Conservation (phyloP, 2,329 filamentous ascomycete genomes). For the Coniochaeta sp. region DNA sequence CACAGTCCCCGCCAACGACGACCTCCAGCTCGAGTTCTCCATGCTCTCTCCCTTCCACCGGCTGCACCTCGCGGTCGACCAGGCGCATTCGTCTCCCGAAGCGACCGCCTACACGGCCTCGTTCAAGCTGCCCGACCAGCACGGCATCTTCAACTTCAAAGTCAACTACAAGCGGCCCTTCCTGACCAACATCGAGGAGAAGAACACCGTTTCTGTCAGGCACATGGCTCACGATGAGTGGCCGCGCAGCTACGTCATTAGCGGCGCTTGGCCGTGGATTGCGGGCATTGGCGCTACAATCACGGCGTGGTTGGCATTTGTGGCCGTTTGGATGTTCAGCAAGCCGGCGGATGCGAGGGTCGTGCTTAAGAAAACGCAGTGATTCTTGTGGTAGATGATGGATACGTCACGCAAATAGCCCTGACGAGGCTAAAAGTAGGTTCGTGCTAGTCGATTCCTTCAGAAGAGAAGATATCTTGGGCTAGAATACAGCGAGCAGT, state of each 20-base stretch:
- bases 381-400: constrained; percentile 6
- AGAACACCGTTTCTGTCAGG: constrained; percentile 86
- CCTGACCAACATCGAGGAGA: constrained; percentile 83
- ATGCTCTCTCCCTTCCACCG: constrained; percentile 99
- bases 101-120: constrained; percentile 65
- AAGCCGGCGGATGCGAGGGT: constrained; percentile 31
- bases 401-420: neutral
- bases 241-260: constrained; percentile 84
- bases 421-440: neutral
- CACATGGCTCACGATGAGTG: constrained; percentile 98
- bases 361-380: constrained; percentile 40
- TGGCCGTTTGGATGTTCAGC: constrained; percentile 77
- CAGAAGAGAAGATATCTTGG: neutral
- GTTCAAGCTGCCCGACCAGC: constrained; percentile 88
- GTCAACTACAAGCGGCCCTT: constrained; percentile 97
- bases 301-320: constrained; percentile 76
- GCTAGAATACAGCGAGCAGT: neutral
- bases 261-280: constrained; percentile 91
- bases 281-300: constrained; percentile 79
- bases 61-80: constrained; percentile 54
- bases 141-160: constrained; percentile 98
- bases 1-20: constrained; percentile 59
- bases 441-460: neutral
- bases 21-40: constrained; percentile 89
- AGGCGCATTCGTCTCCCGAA: constrained; percentile 47